These are phyloP conservation scores for Conidiobolus incongruus DNA, from an alignment of 371 early-diverging fungal species.

Conservation along the genomic window DNA sequence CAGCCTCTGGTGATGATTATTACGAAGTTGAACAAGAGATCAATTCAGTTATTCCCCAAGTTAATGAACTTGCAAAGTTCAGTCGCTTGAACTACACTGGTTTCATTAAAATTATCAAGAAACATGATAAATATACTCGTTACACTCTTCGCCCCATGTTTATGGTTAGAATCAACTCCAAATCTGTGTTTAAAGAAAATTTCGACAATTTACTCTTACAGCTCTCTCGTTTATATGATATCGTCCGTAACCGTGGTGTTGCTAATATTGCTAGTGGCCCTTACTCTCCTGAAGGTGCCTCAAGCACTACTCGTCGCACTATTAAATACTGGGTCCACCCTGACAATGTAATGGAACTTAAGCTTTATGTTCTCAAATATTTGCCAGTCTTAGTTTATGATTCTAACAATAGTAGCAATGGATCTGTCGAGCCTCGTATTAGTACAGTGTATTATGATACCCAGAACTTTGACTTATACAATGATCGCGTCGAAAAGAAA, in stretches of 20 bases:
- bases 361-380: conserved; percentile 79
- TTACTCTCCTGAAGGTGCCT: neutral
- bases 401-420: conserved; percentile 17
- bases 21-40: conserved; percentile 56
- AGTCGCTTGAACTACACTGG: conserved; percentile 91
- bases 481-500: conserved; percentile 77
- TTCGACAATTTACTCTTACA: conserved; percentile 77
- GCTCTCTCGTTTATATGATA: conserved; percentile 77
- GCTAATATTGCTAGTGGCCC: conserved; percentile 16
- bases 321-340: conserved; percentile 99
- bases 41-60: conserved; percentile 62
- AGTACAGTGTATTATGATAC: conserved; percentile 97
- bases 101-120: conserved; percentile 92
- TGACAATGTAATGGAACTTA: conserved; percentile 94
- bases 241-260: conserved; percentile 62
- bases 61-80: conserved; percentile 87
- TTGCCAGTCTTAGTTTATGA: conserved; percentile 92
- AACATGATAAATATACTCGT: conserved; percentile 78
- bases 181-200: conserved; percentile 78
- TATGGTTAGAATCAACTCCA: conserved; percentile 60
- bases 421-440: conserved; percentile 67
- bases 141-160: conserved; percentile 76
- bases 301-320: conserved; percentile 33
- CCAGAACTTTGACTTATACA: conserved; percentile 78
- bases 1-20: conserved; percentile 32